Evolutionary conservation across 176 grass and related monocot species (phyloP).

Genomic region (Triticum aestivum): IWGSC_CS_RefSeq_v2.1 NC_057802.1:93726402-93726901

Average conservation of each 20-base stretch:
- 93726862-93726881: too few species aligned
- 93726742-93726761: not conserved
- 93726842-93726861: too few species aligned
- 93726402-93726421: not conserved
- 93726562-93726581: not conserved
- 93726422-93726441: conserved; percentile 2
- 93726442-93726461: not conserved
- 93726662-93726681: too few species aligned
- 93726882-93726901: not conserved
- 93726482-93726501: not conserved
- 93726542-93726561: not conserved
- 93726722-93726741: too few species aligned
- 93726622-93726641: not conserved
- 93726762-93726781: not conserved
- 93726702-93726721: not conserved
- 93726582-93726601: not conserved
- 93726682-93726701: not conserved
- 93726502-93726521: not conserved
- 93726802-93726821: too few species aligned
- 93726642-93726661: conserved; percentile 21
- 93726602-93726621: not conserved
- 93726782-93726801: too few species aligned
- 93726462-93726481: not conserved
- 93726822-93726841: too few species aligned
- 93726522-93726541: conserved; percentile 24